Evolutionary conservation across 2,329 filamentous ascomycete species (phyloP), one percentile per base, ranked within the genome.

Genomic region (Elsinoe necatrix): DNA sequence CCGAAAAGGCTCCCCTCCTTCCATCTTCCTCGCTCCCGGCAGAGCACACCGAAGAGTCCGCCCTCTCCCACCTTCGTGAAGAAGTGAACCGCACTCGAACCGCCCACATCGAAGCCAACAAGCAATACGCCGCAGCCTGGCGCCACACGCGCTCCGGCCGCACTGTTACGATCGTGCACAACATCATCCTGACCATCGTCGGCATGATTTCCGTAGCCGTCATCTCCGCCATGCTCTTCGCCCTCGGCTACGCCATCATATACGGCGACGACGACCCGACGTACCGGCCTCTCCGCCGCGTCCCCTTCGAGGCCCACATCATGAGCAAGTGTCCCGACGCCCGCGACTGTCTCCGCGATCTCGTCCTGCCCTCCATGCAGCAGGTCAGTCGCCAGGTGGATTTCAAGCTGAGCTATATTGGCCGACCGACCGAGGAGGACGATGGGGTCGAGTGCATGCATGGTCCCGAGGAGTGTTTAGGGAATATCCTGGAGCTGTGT

Each of bases 301-400:
- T 97, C 3, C 87, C 89, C 3, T 73, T 98, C 1, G 93, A 98
- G 70, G 88, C 89, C 57, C 92, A 97, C 70, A 93, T 97, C 64
- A 98, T 97, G 85, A 71, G 59, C 73, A 96, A 97, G 77, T 98
- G 93, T 66, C 91, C 92, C 0, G 93, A 98, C 71, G 90, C 93
- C 1, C 80, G 79, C 69, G 86, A 89, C 67, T 96, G 92, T 66
- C 76, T 98, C 18, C 81, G 83, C 60, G 76, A 90, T 59, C 74
- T 98, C 63, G 79, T 98, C 21, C 73, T 97, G 14, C 93, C 93
- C 0, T 80, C 85, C 20, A 96, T 98, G 91, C 83, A 89, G 70
- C 80, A 82, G 58, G 80, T 91, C 35, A 78, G 82, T 60, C 81
- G 89, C 61, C 93, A 95, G 70, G 89, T 97, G 60, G 85, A 95